Conservation (phyloP, 1,139 yeast genomes). For the Suhomyces terraborum region DNA sequence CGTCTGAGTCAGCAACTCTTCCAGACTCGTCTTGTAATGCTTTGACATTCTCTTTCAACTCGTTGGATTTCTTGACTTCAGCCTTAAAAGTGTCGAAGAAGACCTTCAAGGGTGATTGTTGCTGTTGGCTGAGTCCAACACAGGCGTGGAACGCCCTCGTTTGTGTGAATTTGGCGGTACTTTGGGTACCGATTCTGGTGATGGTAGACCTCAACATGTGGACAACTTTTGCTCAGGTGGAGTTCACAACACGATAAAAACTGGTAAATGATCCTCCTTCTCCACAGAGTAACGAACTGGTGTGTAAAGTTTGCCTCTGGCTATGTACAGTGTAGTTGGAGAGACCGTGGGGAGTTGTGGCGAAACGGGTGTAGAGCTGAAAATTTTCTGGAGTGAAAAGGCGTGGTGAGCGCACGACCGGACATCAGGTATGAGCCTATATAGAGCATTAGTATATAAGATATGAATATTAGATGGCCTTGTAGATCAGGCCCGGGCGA, state of each 20-base stretch:
- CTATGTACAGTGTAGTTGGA: slow-evolving; percentile 7
- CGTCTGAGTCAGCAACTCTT: slow-evolving; percentile 89
- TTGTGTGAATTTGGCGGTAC: slow-evolving; percentile 4
- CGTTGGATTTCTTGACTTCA: slow-evolving; percentile 90
- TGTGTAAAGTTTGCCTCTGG: not conserved
- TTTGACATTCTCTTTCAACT: slow-evolving; percentile 88
- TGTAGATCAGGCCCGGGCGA: not conserved
- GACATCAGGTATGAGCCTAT: not conserved
- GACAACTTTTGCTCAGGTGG: not conserved
- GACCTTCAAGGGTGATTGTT: slow-evolving; percentile 84
- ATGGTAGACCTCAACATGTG: slow-evolving; percentile 18
- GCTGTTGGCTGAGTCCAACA: slow-evolving; percentile 22
- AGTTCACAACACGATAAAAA: slow-evolving; percentile 4
- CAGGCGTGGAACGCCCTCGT: slow-evolving; percentile 17
- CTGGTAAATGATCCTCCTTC: not conserved
- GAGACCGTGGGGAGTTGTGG: slow-evolving; percentile 4
- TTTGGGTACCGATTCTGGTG: slow-evolving; percentile 6
- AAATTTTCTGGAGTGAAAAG: slow-evolving; percentile 8
- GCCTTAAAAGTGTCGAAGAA: slow-evolving; percentile 87
- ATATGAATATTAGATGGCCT: not conserved
- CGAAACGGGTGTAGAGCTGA: slow-evolving; percentile 1
- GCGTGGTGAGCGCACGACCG: slow-evolving; percentile 10
- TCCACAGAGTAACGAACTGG: not conserved
- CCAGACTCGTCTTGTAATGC: slow-evolving; percentile 97
- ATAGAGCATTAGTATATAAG: no score